Evolutionary conservation across 1,284 basidiomycete genomes (phyloP).

Genomic region (Cryptococcus floricola): DNA sequence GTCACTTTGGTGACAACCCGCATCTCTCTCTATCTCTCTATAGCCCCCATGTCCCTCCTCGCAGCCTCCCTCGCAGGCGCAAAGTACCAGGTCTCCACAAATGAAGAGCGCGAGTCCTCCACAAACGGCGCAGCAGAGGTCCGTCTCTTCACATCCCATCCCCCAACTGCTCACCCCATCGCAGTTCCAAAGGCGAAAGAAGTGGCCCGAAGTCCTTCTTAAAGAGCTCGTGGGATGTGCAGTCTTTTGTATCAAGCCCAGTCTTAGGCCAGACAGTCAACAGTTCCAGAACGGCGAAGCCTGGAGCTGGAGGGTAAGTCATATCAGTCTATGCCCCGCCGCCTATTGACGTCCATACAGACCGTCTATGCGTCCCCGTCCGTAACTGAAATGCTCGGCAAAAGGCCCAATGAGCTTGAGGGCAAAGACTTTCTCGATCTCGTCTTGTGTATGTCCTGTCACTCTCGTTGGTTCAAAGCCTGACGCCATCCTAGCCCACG

Average conservation of each 20-base stretch:
- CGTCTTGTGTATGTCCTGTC: slow-evolving; percentile 29
- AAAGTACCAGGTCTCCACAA: slow-evolving; percentile 16
- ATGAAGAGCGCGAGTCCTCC: slow-evolving; percentile 18
- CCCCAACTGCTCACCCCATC: background rate
- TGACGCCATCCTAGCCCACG: slow-evolving; percentile 14
- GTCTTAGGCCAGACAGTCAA: background rate
- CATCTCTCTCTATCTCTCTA: too few relatives aligned
- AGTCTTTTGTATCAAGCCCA: slow-evolving; percentile 42
- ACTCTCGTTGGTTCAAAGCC: background rate
- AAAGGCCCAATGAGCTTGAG: slow-evolving; percentile 36
- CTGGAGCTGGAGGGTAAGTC: slow-evolving; percentile 34
- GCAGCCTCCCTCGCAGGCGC: slow-evolving; percentile 15
- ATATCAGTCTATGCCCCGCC: background rate
- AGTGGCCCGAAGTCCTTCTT: slow-evolving; percentile 46
- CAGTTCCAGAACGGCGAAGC: slow-evolving; percentile 5
- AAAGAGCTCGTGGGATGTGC: slow-evolving; percentile 43
- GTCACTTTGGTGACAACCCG: too few relatives aligned
- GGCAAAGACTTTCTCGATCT: slow-evolving; percentile 41
- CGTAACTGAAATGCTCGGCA: slow-evolving; percentile 36
- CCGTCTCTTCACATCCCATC: background rate
- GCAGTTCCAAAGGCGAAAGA: slow-evolving; percentile 45
- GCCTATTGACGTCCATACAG: slow-evolving; percentile 10
- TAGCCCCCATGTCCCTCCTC: slow-evolving; percentile 11
- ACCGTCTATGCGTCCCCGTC: slow-evolving; percentile 42
- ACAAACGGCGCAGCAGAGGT: slow-evolving; percentile 19